A percentile compares a stretch with the other conserved stretches of the same genome.
phyloP scores from a whole-genome alignment of 164 flowering plant species.

The Warburgia ugandensis region DNA sequence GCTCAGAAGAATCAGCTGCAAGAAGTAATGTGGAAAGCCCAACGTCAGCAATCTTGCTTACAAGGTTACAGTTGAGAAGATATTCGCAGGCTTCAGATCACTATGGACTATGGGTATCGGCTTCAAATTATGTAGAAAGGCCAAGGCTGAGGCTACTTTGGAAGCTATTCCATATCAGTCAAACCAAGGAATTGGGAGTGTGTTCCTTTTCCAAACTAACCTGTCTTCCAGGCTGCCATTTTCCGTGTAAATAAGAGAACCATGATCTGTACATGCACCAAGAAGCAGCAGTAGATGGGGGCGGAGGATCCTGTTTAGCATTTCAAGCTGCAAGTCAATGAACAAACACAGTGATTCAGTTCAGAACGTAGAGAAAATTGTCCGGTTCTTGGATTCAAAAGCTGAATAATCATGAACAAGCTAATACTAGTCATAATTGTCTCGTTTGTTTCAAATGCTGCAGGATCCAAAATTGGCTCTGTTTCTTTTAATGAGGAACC shows the following conservation, averaged over 20 bases:
- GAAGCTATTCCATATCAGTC: constrained; percentile 70
- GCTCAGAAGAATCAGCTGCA: constrained; percentile 40
- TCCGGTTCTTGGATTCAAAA: too few relatives aligned
- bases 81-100: constrained; percentile 90
- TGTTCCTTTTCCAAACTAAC: constrained; percentile 30
- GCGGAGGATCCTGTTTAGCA: constrained; percentile 71
- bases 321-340: constrained; percentile 79
- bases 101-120: constrained; percentile 82
- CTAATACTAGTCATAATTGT: too few relatives aligned
- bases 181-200: constrained; percentile 74
- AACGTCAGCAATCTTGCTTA: constrained; percentile 90
- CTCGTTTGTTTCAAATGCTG: too few relatives aligned
- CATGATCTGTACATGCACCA: constrained; percentile 79
- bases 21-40: constrained; percentile 71
- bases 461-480: too few relatives aligned
- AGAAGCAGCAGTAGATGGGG: constrained; percentile 84
- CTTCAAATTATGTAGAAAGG: constrained; percentile 69
- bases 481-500: too few relatives aligned
- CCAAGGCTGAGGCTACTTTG: constrained; percentile 82
- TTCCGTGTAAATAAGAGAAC: constrained; percentile 89
- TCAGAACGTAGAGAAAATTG: too few relatives aligned
- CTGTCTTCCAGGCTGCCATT: constrained; percentile 82
- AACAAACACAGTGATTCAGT: too few relatives aligned
- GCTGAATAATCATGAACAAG: too few relatives aligned
- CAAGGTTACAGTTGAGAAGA: constrained; percentile 71